A percentile compares a stretch with the other conserved stretches of the same genome.
phyloP scores from a whole-genome alignment of 306 rosid species.

The Dryas octopetala region DNA sequence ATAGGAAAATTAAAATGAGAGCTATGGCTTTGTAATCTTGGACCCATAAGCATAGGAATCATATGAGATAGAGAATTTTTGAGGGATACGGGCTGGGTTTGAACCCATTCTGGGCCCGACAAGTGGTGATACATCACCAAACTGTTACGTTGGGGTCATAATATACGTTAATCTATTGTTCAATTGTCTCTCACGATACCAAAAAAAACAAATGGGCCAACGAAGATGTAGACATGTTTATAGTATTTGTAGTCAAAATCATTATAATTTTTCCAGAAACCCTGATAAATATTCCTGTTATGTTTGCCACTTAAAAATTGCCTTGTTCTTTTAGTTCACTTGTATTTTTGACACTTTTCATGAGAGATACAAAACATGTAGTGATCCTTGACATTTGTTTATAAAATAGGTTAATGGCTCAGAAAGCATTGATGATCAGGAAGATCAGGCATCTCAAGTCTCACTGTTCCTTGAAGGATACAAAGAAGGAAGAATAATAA shows the following conservation, averaged over 20 bases:
- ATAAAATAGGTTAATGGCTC: slow-evolving; percentile 64
- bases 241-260: background rate
- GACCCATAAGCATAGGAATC: background rate
- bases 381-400: background rate
- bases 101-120: background rate
- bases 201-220: too few relatives aligned
- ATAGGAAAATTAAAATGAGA: background rate
- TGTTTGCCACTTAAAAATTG: background rate
- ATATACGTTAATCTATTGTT: background rate
- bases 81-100: background rate
- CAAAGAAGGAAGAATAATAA: slow-evolving; percentile 67
- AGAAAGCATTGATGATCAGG: slow-evolving; percentile 62
- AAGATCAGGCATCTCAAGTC: slow-evolving; percentile 73
- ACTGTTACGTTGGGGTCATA: background rate
- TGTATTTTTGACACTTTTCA: background rate
- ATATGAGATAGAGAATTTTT: background rate
- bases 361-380: background rate
- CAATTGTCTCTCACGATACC: background rate
- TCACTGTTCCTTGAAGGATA: slow-evolving; percentile 75
- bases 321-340: background rate
- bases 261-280: background rate
- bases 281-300: background rate
- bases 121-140: background rate
- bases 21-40: too few relatives aligned
- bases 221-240: background rate